Evolutionary conservation across 257 asterid species (phyloP).

Genomic region (Paraleonurus japonicus): DNA sequence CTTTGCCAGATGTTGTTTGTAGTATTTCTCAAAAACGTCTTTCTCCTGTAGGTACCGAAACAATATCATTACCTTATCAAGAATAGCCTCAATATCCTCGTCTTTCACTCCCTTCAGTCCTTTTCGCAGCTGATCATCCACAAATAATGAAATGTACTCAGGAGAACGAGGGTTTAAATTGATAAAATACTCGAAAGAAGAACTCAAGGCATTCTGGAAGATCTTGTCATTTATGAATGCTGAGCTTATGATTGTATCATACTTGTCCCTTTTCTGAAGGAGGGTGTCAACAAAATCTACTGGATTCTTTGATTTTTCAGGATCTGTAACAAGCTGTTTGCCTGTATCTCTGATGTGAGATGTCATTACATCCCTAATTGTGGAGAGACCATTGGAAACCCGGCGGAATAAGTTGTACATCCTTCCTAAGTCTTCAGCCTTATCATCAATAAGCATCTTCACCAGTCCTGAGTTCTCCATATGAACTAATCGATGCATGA

Average conservation of each 20-base stretch:
- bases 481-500: slow-evolving; percentile 78
- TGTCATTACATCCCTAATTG: slow-evolving; percentile 79
- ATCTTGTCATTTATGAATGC: slow-evolving; percentile 78
- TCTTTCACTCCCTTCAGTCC: slow-evolving; percentile 85
- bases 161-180: slow-evolving; percentile 90
- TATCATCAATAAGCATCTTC: slow-evolving; percentile 77
- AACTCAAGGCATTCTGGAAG: slow-evolving; percentile 85
- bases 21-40: slow-evolving; percentile 87
- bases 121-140: slow-evolving; percentile 82
- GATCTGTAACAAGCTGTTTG: slow-evolving; percentile 85
- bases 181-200: slow-evolving; percentile 82
- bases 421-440: slow-evolving; percentile 76
- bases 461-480: slow-evolving; percentile 93
- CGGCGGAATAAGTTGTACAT: slow-evolving; percentile 77
- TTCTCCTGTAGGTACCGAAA: slow-evolving; percentile 94
- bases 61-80: slow-evolving; percentile 89
- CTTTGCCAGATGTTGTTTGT: slow-evolving; percentile 89
- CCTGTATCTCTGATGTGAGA: slow-evolving; percentile 83
- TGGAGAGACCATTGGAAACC: slow-evolving; percentile 63
- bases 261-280: slow-evolving; percentile 72
- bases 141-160: slow-evolving; percentile 77
- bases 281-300: slow-evolving; percentile 80
- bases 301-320: slow-evolving; percentile 85
- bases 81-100: slow-evolving; percentile 75
- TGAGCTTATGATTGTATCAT: slow-evolving; percentile 61